Evolutionary conservation across 2,329 filamentous ascomycete genomes (phyloP).

Genomic region (Sarocladiaceae sp.): DNA sequence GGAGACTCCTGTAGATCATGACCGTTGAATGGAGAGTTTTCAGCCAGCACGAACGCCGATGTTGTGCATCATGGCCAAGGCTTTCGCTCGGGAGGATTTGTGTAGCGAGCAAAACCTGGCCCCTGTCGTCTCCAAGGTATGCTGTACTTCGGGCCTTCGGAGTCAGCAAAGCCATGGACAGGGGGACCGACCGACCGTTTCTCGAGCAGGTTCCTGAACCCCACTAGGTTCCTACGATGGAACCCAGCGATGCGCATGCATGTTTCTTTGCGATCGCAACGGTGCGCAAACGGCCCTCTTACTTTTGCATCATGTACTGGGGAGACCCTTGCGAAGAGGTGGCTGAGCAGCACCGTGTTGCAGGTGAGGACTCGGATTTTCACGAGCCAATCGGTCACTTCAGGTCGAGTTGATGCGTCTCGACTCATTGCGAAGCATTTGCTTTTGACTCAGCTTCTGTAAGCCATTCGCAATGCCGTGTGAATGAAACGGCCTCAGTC

Average conservation of each 20-base stretch:
- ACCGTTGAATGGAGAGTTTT: neutral
- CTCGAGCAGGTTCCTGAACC: too few species aligned
- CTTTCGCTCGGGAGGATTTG: neutral
- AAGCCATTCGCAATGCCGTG: too few species aligned
- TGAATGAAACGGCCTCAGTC: too few species aligned
- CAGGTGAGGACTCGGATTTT: constrained; percentile 3
- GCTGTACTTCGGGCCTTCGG: neutral
- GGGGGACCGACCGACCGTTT: too few species aligned
- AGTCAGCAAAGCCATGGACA: constrained; percentile 1
- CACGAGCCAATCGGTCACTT: neutral
- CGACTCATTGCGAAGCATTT: too few species aligned
- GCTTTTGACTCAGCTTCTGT: too few species aligned
- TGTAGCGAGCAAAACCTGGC: neutral
- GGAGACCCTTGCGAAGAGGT: neutral
- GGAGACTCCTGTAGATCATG: neutral
- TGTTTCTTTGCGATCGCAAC: too few species aligned
- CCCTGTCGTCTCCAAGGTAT: neutral
- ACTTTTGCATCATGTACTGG: neutral
- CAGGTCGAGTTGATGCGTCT: too few species aligned
- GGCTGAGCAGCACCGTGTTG: constrained; percentile 7
- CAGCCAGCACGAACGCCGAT: too few species aligned
- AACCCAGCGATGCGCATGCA: too few species aligned
- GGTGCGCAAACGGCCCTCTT: too few species aligned
- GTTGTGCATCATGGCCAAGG: constrained; percentile 8
- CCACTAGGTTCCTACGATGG: too few species aligned